Evolutionary conservation across 345 rosid species (phyloP), one percentile per base, ranked within the genome.

Genomic region (Hypericum perforatum): DNA sequence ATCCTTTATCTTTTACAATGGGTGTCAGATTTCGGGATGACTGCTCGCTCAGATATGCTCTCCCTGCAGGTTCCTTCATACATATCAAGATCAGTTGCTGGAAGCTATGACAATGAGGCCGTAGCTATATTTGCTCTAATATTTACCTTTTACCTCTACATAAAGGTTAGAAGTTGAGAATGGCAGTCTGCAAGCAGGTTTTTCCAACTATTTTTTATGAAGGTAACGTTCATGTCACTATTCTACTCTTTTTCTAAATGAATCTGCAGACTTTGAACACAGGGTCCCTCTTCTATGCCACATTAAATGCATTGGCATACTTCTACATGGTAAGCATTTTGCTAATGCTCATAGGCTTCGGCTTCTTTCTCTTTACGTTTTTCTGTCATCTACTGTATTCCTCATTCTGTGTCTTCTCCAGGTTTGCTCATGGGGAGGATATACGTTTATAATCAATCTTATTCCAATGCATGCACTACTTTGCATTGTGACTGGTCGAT

Each of bases 351-450:
- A n/a, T 46, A 72, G 53, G 49, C 12, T 74, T 54, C 46, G 53
- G 49, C 12, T 74, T 54, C 46, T 41, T 62, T 22, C 32, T 22
- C 32, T 6, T 53, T 57, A 54, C 29, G 41, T 42, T 14, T 56
- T 48, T 11, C 29, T 11, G 48, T 56, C 8, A 63, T 56, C 66
- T 37, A 37, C 10, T 47, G 59, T 57, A 16, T 32, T 45, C 43
- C 40, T 7, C 54, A 9, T 47, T n/a, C 39, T 53, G 13, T 44
- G 58, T 47, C 55, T 22, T 61, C 40, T 69, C 40, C 77, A 92
- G 95, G 98, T 92, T 41, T 88, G 97, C 70, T 92, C 98, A 39
- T 88, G 98, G 97, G 98, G 97, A 76, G 98, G 98, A 37, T 92
- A 92, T 78, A 92, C 95, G 46, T 85, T 92, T 66, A 92, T 92